Evolutionary conservation across 1,284 basidiomycete genomes (phyloP), one percentile per base, ranked within the genome.

Genomic region (Rhodotorula sp.): DNA sequence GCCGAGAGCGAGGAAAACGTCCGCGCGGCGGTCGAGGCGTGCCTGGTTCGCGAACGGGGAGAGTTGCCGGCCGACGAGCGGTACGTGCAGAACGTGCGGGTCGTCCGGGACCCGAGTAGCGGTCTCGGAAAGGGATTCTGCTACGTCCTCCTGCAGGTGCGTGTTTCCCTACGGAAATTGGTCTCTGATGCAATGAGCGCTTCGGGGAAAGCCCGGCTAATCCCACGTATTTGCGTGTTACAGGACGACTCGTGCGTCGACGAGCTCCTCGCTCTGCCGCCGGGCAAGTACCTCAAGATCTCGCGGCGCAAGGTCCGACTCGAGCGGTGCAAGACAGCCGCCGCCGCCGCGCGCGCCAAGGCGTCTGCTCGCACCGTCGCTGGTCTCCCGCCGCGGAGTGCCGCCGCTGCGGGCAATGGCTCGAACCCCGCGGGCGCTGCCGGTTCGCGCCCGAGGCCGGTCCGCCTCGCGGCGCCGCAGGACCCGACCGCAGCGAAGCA

Each of bases 51-150:
- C 16, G 95, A 97, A 82, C 85, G 88, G 59, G 94, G 94, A 0
- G 80, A 80, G 48, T 16, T 55, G 54, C 79, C 78, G 26, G 62
- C 59, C 8, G 63, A 60, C 2, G 70, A 65, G 28, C 76, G 68
- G 2, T 97, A 91, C 90, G 94, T 98, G 10, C 87, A 87, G 12
- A 87, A 86, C 43, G 93, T 98, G 15, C 87, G 95, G 48, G 87
- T 98, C 71, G 86, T 99, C 59, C 86, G 93, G 59, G 95, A 99
- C 81, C 88, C 88, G 77, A 93, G 93, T 68, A 97, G 93, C 1
- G 94, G 95, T 77, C 86, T 98, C 49, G 95, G 95, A n/a, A 98
- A 97, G 83, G 95, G 95, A 2, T 95, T 99, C 79, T 95, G 90
- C 16, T 98, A 98, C 80, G 89, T 98, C 15, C 89, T 93, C 77